Conservation (phyloP, 1,284 basidiomycete species). For the Exobasidium cylindrosporum region DNA sequence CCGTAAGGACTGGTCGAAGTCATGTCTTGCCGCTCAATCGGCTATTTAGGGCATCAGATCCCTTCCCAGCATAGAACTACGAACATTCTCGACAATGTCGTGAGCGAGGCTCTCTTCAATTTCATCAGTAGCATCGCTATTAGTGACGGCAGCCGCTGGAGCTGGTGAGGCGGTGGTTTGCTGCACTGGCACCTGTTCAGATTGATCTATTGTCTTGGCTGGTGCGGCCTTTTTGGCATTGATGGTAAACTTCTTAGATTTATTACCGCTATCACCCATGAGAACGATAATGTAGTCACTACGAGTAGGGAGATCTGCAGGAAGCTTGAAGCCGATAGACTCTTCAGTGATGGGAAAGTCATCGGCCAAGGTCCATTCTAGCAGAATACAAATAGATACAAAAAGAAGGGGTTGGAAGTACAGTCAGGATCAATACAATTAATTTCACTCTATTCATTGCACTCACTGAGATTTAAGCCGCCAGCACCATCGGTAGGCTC, state of each 20-base stretch:
- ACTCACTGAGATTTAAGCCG: constrained; percentile 24
- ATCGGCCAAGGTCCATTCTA: constrained; percentile 26
- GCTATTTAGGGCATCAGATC: too few species aligned
- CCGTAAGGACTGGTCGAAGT: too few species aligned
- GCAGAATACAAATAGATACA: constrained; percentile 8
- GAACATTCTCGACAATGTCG: too few species aligned
- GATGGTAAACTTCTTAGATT: constrained; percentile 31
- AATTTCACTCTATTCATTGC: not conserved
- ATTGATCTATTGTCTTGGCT: not conserved
- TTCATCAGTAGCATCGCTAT: too few species aligned
- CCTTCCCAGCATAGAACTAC: too few species aligned
- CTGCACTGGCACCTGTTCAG: not conserved
- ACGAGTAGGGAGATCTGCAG: constrained; percentile 18
- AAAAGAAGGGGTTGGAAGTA: not conserved
- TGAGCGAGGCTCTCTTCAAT: too few species aligned
- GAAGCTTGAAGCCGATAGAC: constrained; percentile 23
- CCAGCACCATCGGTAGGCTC: constrained; percentile 12
- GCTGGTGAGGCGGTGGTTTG: not conserved
- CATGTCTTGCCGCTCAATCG: too few species aligned
- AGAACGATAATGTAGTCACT: constrained; percentile 36
- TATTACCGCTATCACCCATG: constrained; percentile 36
- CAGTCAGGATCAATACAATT: too few species aligned
- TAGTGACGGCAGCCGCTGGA: too few species aligned
- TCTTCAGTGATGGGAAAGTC: constrained; percentile 22
- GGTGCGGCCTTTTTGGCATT: constrained; percentile 2